These are phyloP conservation scores for Xylaria sp. DNA, from an alignment of 2,329 filamentous ascomycete species.

Conservation along the genomic window DNA sequence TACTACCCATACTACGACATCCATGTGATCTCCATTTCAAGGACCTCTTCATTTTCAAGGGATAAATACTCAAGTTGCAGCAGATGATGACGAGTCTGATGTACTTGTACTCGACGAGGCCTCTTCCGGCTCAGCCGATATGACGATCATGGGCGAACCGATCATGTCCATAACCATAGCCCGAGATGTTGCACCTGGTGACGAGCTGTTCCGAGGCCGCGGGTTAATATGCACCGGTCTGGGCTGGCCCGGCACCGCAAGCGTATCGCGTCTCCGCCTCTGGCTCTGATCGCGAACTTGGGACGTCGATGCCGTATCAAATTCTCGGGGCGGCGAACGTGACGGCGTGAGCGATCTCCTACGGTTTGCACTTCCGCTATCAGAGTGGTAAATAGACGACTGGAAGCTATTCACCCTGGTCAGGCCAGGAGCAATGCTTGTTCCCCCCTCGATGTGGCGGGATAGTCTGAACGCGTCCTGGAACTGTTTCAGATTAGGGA, in stretches of 20 bases:
- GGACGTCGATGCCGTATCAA: conserved; percentile 5
- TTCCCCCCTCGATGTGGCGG: conserved; percentile 28
- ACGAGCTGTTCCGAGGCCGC: conserved; percentile 14
- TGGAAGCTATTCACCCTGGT: conserved; percentile 38
- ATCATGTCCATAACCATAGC: conserved; percentile 8
- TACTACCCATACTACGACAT: no score
- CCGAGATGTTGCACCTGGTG: conserved; percentile 1
- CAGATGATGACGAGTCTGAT: background rate
- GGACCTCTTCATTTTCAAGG: no score
- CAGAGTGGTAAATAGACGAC: conserved; percentile 22
- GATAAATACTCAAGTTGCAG: background rate
- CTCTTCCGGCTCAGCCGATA: conserved; percentile 23
- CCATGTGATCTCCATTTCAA: no score
- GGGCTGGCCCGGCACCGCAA: conserved; percentile 29
- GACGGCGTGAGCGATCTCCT: conserved; percentile 17
- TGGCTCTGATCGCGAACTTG: background rate
- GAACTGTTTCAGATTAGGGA: conserved; percentile 36
- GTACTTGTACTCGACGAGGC: background rate
- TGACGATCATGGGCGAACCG: conserved; percentile 23
- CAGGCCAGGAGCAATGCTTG: conserved; percentile 26
- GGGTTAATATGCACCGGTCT: conserved; percentile 13
- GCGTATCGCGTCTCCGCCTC: conserved; percentile 27
- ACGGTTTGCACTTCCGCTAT: conserved; percentile 21
- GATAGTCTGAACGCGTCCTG: conserved; percentile 24
- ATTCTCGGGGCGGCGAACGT: conserved; percentile 20